These are phyloP conservation scores for Phaeolepiota aurea DNA, from an alignment of 768 basidiomycete species.

Conservation along the genomic window DNA sequence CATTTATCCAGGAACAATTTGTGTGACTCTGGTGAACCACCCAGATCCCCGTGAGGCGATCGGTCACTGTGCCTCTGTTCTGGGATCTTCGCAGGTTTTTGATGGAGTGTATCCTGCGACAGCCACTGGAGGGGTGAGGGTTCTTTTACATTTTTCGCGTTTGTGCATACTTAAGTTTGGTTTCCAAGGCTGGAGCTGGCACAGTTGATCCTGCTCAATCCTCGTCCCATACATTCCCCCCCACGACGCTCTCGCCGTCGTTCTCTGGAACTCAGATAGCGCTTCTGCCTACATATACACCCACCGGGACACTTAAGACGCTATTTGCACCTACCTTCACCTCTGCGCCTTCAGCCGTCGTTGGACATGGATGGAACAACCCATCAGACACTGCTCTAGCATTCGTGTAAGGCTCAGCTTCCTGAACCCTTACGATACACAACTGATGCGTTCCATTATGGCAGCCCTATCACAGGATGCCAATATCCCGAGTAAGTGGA, in stretches of 20 bases:
- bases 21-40: too few relatives aligned
- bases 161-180: slow-evolving; percentile 1
- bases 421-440: neutral
- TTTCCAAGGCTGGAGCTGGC: slow-evolving; percentile 44
- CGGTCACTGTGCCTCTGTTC: slow-evolving; percentile 31
- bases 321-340: slow-evolving; percentile 59
- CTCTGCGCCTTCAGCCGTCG: slow-evolving; percentile 37
- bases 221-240: slow-evolving; percentile 53
- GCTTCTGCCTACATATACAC: slow-evolving; percentile 61
- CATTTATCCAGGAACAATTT: too few relatives aligned
- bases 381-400: slow-evolving; percentile 50
- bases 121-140: slow-evolving; percentile 59
- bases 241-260: slow-evolving; percentile 45
- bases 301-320: slow-evolving; percentile 57
- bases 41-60: slow-evolving; percentile 38
- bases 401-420: slow-evolving; percentile 32
- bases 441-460: slow-evolving; percentile 4
- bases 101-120: slow-evolving; percentile 48
- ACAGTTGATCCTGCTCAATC: slow-evolving; percentile 46
- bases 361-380: slow-evolving; percentile 76
- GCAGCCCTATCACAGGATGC: slow-evolving; percentile 51
- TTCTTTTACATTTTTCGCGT: neutral
- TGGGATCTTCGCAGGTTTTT: slow-evolving; percentile 34
- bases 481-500: slow-evolving; percentile 45
- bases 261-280: slow-evolving; percentile 43